Conservation (phyloP, 345 rosid species). For the Pseudoturritis turrita region DNA sequence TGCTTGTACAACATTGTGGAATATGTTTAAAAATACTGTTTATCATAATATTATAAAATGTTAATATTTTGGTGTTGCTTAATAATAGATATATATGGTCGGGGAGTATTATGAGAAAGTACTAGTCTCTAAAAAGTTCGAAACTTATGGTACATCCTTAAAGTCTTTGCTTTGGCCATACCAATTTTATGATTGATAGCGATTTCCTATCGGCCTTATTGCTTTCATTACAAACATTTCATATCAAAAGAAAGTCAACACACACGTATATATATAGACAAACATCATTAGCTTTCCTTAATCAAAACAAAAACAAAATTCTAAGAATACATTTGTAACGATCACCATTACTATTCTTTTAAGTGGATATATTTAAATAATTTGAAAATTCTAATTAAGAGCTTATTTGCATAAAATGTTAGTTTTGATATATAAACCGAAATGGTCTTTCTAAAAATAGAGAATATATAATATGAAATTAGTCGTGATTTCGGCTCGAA, state of each 20-base stretch:
- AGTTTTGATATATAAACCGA: neutral
- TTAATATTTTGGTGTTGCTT: conserved; percentile 7
- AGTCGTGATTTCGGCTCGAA: no score
- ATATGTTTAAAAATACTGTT: conserved; percentile 1
- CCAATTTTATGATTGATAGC: conserved; percentile 27
- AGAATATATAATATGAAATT: no score
- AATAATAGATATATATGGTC: neutral
- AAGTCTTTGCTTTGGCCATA: conserved; percentile 33
- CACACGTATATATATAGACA: neutral
- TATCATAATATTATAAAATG: neutral
- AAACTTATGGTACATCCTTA: conserved; percentile 24
- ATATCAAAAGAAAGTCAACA: conserved; percentile 21
- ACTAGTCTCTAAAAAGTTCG: conserved; percentile 15
- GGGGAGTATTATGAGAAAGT: conserved; percentile 22
- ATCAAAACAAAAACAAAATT: conserved; percentile 8
- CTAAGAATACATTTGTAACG: neutral
- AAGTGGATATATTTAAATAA: neutral
- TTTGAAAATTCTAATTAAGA: neutral
- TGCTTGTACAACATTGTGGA: conserved; percentile 8
- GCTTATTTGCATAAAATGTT: neutral
- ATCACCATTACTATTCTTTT: neutral
- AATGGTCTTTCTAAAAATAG: neutral
- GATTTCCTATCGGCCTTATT: conserved; percentile 21
- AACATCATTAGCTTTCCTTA: conserved; percentile 18
- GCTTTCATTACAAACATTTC: conserved; percentile 31